Percentiles rank a stretch among this genome's conserved stretches.
Conservation (phyloP, 2,329 filamentous ascomycete genomes). For the Penicillium olsonii region DNA sequence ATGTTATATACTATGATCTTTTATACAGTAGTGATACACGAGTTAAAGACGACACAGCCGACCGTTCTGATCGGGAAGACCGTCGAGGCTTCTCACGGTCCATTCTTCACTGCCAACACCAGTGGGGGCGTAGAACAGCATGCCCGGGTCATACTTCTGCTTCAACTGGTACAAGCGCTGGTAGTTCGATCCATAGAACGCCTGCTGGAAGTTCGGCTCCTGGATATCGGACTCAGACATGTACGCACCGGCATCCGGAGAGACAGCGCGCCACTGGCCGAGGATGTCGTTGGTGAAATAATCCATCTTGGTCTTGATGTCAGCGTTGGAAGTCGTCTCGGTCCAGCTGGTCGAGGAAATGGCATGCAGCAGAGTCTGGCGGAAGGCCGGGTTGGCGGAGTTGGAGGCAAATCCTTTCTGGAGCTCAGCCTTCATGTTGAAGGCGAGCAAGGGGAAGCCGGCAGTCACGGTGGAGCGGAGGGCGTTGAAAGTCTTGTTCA, state of each 20-base stretch:
- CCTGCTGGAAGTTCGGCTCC: constrained; percentile 34
- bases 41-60: constrained; percentile 41
- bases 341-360: constrained; percentile 28
- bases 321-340: constrained; percentile 34
- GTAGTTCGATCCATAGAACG: constrained; percentile 35
- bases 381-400: constrained; percentile 29
- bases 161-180: constrained; percentile 45
- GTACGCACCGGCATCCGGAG: constrained; percentile 28
- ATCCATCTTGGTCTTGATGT: constrained; percentile 32
- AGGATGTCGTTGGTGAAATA: constrained; percentile 22
- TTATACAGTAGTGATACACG: too few species aligned
- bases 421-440: constrained; percentile 35
- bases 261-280: constrained; percentile 27
- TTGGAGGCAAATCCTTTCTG: constrained; percentile 16
- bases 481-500: constrained; percentile 33
- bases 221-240: constrained; percentile 55
- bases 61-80: constrained; percentile 37
- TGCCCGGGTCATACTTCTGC: constrained; percentile 52
- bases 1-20: too few species aligned
- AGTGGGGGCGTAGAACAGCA: constrained; percentile 53
- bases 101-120: constrained; percentile 58
- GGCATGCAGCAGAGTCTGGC: constrained; percentile 27
- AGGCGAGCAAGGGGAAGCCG: constrained; percentile 32
- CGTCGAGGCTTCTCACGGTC: constrained; percentile 38
- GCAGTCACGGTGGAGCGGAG: constrained; percentile 24